Conservation (phyloP, 2,329 filamentous ascomycete species). For the Fusarium buxicola region DNA sequence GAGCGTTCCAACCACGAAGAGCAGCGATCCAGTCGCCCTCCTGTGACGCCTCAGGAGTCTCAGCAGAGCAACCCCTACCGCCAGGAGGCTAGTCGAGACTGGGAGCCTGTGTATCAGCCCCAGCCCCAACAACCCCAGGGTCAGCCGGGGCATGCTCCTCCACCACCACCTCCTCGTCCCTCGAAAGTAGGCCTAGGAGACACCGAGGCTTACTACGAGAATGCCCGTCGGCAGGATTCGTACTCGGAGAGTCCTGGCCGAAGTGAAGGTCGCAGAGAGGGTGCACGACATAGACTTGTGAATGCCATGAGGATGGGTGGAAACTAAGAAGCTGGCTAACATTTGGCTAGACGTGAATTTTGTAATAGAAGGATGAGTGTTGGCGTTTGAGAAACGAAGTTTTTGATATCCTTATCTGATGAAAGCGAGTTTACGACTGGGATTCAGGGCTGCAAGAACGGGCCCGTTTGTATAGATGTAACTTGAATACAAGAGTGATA, state of each 20-base stretch:
- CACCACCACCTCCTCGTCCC: constrained; percentile 53
- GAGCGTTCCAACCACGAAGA: constrained; percentile 38
- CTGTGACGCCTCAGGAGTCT: constrained; percentile 36
- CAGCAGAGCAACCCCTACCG: constrained; percentile 40
- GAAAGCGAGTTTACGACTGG: constrained; percentile 29
- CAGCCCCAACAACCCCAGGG: constrained; percentile 27
- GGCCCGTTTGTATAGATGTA: constrained; percentile 27
- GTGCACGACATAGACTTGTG: constrained; percentile 50
- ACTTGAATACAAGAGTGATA: constrained; percentile 14
- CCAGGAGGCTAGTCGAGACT: constrained; percentile 44
- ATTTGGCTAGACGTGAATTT: constrained; percentile 15
- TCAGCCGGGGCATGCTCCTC: constrained; percentile 44
- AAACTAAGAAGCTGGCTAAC: constrained; percentile 21
- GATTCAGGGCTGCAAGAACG: constrained; percentile 3
- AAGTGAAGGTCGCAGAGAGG: constrained; percentile 43
- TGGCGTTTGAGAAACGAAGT: constrained; percentile 33
- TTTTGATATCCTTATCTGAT: constrained; percentile 34
- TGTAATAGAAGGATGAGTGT: constrained; percentile 2
- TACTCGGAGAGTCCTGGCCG: constrained; percentile 42
- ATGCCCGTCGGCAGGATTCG: constrained; percentile 35
- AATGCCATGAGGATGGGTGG: constrained; percentile 49
- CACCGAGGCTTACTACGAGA: constrained; percentile 49
- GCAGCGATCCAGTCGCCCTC: constrained; percentile 37
- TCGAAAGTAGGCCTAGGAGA: constrained; percentile 54
- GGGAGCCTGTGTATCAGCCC: constrained; percentile 46